These are phyloP conservation scores for Rhododendron simsii DNA, from an alignment of 148 eudicot species.

Conservation along the genomic window DNA sequence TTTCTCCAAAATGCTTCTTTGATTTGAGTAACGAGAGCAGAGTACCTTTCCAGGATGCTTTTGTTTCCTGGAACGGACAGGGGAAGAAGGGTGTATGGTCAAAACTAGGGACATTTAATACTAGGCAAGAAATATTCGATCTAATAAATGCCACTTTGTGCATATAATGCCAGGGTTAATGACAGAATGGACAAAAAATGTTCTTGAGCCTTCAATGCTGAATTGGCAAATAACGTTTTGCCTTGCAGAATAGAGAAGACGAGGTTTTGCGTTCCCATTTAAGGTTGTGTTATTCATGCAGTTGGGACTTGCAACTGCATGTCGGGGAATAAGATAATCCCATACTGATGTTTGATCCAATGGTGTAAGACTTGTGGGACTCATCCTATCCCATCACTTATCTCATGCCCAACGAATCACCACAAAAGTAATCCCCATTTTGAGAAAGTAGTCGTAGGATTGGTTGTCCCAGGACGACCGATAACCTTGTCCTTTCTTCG, in stretches of 20 bases:
- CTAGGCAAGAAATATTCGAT: background rate
- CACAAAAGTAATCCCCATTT: background rate
- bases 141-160: background rate
- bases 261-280: background rate
- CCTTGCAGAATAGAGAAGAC: background rate
- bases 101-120: background rate
- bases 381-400: background rate
- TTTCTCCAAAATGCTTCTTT: background rate
- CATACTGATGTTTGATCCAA: background rate
- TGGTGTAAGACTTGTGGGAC: background rate
- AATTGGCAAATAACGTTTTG: background rate
- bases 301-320: background rate
- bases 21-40: background rate
- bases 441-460: background rate
- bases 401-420: background rate
- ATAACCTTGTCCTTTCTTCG: background rate
- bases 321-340: background rate
- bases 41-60: background rate
- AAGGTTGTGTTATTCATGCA: background rate
- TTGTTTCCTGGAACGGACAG: background rate
- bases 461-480: background rate
- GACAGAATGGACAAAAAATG: background rate
- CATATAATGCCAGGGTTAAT: background rate
- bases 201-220: background rate
- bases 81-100: background rate